These are phyloP conservation scores for Eutrema salsugineum DNA, from an alignment of 441 rosid genomes.

Conservation along the genomic window DNA sequence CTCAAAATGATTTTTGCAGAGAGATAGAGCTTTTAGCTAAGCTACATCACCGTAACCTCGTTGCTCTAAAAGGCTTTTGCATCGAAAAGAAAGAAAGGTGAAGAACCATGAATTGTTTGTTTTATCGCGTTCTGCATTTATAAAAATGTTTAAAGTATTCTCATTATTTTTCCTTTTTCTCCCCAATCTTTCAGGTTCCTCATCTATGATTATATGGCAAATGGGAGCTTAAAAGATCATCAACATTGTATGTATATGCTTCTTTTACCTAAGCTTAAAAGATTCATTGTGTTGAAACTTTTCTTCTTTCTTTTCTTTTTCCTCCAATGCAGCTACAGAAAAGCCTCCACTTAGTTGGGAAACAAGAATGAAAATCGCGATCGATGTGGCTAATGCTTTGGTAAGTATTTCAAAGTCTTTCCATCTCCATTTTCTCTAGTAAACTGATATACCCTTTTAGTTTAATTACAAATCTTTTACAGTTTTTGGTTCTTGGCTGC, in stretches of 20 bases:
- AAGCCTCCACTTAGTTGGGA: constrained; percentile 77
- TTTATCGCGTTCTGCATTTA: not conserved
- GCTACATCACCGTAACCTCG: constrained; percentile 96
- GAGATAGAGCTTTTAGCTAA: constrained; percentile 94
- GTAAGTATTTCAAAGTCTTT: constrained; percentile 38
- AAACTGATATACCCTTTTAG: constrained; percentile 9
- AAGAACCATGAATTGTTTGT: not conserved
- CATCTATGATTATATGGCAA: constrained; percentile 85
- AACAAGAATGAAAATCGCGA: constrained; percentile 82
- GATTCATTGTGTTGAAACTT: not conserved
- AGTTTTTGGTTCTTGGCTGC: constrained; percentile 29
- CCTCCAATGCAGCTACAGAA: constrained; percentile 46
- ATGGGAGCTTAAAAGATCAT: constrained; percentile 90
- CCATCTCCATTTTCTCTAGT: constrained; percentile 1
- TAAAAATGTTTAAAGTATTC: not conserved
- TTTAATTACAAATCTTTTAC: constrained; percentile 5
- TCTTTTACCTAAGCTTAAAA: not conserved
- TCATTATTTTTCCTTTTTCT: not conserved
- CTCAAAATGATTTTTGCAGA: constrained; percentile 74
- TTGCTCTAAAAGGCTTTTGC: constrained; percentile 88
- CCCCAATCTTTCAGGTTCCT: constrained; percentile 59
- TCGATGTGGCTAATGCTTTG: constrained; percentile 96
- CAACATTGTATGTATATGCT: constrained; percentile 57
- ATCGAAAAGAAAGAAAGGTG: constrained; percentile 75
- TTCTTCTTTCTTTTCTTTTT: not conserved